A percentile compares a stretch with the other conserved stretches of the same genome.
phyloP scores from a whole-genome alignment of 352 stramenopile genomes.

The Peronosclerospora sorghi region DNA sequence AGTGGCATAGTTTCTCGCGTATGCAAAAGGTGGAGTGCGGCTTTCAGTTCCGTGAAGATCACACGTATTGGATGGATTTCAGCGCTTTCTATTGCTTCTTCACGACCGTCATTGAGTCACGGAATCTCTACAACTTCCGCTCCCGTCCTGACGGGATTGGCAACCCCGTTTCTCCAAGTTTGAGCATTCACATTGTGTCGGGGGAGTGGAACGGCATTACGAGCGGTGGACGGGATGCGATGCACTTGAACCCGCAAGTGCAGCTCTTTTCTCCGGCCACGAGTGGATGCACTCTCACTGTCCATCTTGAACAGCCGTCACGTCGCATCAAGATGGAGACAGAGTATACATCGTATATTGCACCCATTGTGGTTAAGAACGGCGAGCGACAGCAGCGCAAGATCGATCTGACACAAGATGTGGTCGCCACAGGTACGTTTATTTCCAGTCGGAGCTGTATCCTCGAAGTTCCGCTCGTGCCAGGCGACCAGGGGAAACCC shows the following conservation, averaged over 20 bases:
- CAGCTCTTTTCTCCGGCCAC: constrained; percentile 59
- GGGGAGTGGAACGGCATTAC: constrained; percentile 78
- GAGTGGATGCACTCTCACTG: constrained; percentile 33
- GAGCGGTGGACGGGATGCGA: constrained; percentile 59
- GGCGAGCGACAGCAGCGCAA: constrained; percentile 55
- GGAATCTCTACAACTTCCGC: constrained; percentile 77
- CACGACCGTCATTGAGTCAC: constrained; percentile 59
- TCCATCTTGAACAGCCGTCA: constrained; percentile 69
- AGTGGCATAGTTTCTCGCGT: constrained; percentile 64
- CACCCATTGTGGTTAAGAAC: constrained; percentile 68
- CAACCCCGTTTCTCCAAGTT: constrained; percentile 41
- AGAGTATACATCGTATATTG: constrained; percentile 71
- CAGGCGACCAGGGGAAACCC: constrained; percentile 26
- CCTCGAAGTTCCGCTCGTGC: constrained; percentile 40
- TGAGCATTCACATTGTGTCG: constrained; percentile 62
- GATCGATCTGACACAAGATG: constrained; percentile 69
- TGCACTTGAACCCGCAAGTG: constrained; percentile 82
- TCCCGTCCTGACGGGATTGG: constrained; percentile 48
- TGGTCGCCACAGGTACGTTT: constrained; percentile 73
- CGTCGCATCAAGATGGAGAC: constrained; percentile 60
- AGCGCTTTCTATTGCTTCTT: constrained; percentile 73
- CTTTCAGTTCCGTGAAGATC: constrained; percentile 72
- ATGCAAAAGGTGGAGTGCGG: constrained; percentile 62
- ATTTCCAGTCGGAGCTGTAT: constrained; percentile 78
- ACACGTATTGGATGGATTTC: constrained; percentile 80